Evolutionary conservation across 2,329 filamentous ascomycete species (phyloP), one percentile per base, ranked within the genome.

Genomic region (Colletotrichum cereale): DNA sequence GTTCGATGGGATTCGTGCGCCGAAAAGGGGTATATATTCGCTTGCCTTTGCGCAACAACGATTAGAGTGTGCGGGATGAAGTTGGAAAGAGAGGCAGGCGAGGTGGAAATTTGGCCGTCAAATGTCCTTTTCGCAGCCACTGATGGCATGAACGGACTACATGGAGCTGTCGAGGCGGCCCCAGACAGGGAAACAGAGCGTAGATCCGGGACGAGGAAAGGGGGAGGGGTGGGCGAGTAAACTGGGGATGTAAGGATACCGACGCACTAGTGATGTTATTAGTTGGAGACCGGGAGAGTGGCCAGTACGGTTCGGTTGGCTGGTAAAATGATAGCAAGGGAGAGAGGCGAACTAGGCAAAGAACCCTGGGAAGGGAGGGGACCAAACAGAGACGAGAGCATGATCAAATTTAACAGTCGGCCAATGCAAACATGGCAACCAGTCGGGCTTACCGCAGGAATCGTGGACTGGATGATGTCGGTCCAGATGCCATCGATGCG

Each of bases 101-200:
- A 42, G 26, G 55, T 50, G 38, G 66, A 56, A 56, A 64, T 31
- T 26, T 72, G 60, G 14, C 47, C 40, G 36, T 69, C 60, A 68
- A 69, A 36, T 48, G 52, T 29, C 36, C 21, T 63, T 47, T 67
- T 29, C 26, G 34, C 53, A 67, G 58, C 68, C 68, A 53, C 68
- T 71, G 64, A 67, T 71, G 64, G 64, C 68, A 71, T 67, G 29
- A 64, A 69, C 66, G 64, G 69, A 58, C 60, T 64, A 61, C 52
- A 69, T 63, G 53, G 44, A 64, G 53, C 60, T 68, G 52, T 55
- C 42, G 26, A 63, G 44, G 53, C 36, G 53, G 47, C 68, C 53
- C 58, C 64, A 66, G 55, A 52, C 68, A 71, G 52, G 64, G 57
- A 69, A 69, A 53, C 31, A 64, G 42, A 60, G 44, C 14, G 69